Evolutionary conservation across 495 filamentous ascomycete species (phyloP).

Genomic region (Stereocaulon alpinum): DNA sequence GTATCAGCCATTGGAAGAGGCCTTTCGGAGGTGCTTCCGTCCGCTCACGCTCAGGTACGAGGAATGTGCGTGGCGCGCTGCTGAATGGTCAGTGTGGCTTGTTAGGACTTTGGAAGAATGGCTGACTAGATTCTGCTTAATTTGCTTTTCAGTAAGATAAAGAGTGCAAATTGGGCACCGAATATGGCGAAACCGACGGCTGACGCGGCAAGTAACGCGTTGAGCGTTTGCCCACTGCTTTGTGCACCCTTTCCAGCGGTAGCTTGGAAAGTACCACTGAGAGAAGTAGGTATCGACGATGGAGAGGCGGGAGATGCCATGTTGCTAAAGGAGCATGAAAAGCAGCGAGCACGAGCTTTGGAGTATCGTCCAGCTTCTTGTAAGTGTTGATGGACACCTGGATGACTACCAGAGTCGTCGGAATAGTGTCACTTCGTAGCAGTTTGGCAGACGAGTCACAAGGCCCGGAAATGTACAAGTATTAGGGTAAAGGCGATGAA

Average conservation of each 20-base stretch:
- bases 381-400: neutral
- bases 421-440: neutral
- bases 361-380: neutral
- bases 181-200: conserved; percentile 63
- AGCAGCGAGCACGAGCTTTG: neutral
- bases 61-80: conserved; percentile 79
- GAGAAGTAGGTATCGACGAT: conserved; percentile 26
- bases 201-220: conserved; percentile 66
- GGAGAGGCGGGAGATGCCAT: conserved; percentile 11
- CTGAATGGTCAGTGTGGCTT: conserved; percentile 18
- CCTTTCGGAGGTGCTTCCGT: conserved; percentile 61
- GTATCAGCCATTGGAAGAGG: conserved; percentile 55
- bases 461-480: neutral
- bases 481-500: too few species aligned
- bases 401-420: neutral
- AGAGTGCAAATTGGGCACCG: conserved; percentile 63
- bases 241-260: conserved; percentile 35
- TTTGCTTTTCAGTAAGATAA: conserved; percentile 67
- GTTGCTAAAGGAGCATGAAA: neutral
- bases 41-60: conserved; percentile 80
- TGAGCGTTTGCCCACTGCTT: conserved; percentile 37
- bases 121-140: conserved; percentile 77
- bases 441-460: neutral
- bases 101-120: neutral
- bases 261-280: conserved; percentile 32